Percentiles rank a stretch among this genome's conserved stretches.
phyloP scores from a whole-genome alignment of 2,329 filamentous ascomycete species.

The Ophiostoma australiae region DNA sequence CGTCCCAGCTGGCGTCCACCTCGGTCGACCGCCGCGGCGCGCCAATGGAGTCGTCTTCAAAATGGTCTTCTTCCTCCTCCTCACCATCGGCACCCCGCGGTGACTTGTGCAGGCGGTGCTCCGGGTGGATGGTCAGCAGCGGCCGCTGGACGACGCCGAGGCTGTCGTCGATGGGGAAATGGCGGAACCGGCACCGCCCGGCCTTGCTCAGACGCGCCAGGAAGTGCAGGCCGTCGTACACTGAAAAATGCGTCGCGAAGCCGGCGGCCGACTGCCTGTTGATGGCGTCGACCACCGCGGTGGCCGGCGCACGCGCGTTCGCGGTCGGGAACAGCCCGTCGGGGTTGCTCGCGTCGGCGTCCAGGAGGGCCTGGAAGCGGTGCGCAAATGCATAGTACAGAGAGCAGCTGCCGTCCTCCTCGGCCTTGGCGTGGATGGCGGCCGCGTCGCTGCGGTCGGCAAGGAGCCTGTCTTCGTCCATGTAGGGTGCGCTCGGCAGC shows the following conservation, averaged over 20 bases:
- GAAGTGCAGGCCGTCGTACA: slow-evolving; percentile 33
- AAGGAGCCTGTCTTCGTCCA: slow-evolving; percentile 10
- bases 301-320: slow-evolving; percentile 29
- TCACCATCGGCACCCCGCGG: background rate
- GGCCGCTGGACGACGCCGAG: slow-evolving; percentile 32
- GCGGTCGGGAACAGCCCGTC: slow-evolving; percentile 30
- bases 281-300: slow-evolving; percentile 31
- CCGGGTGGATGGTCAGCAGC: slow-evolving; percentile 32
- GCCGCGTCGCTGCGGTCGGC: background rate
- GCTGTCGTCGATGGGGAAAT: slow-evolving; percentile 22
- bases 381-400: slow-evolving; percentile 35
- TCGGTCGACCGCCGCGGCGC: slow-evolving; percentile 24
- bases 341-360: slow-evolving; percentile 33
- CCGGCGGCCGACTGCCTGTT: slow-evolving; percentile 25
- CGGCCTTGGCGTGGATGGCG: background rate
- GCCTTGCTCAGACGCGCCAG: slow-evolving; percentile 31
- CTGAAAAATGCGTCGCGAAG: slow-evolving; percentile 28
- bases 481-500: slow-evolving; percentile 19
- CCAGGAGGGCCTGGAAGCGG: slow-evolving; percentile 34
- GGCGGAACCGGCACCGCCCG: slow-evolving; percentile 26
- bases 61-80: background rate
- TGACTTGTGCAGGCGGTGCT: slow-evolving; percentile 29
- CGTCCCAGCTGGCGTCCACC: slow-evolving; percentile 26
- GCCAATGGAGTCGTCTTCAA: slow-evolving; percentile 28
- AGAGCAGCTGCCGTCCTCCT: slow-evolving; percentile 28